These are phyloP conservation scores for Coemansia sp. DNA, from an alignment of 192 early-diverging fungal genomes.

Conservation along the genomic window DNA sequence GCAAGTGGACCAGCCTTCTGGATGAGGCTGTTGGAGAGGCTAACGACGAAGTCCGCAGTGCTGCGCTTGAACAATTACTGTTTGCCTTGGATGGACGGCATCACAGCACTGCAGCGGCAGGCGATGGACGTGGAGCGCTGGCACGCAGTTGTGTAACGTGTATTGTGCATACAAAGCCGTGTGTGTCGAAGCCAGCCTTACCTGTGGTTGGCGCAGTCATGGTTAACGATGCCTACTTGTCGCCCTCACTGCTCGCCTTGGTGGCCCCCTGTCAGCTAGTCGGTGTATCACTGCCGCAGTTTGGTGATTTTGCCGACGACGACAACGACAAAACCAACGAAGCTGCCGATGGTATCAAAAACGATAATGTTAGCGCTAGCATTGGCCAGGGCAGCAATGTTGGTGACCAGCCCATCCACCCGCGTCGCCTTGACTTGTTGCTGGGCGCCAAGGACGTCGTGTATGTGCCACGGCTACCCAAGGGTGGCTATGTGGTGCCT, in stretches of 20 bases:
- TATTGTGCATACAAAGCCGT: slow-evolving; percentile 43
- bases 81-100: slow-evolving; percentile 27
- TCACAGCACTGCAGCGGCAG: not conserved
- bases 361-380: not conserved
- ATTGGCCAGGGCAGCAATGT: not conserved
- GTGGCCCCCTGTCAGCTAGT: slow-evolving; percentile 62
- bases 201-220: slow-evolving; percentile 65
- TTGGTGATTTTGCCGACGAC: slow-evolving; percentile 1
- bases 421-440: slow-evolving; percentile 35
- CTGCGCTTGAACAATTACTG: slow-evolving; percentile 38
- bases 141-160: slow-evolving; percentile 43
- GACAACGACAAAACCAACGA: not conserved
- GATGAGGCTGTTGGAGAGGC: slow-evolving; percentile 35
- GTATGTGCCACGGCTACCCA: slow-evolving; percentile 53
- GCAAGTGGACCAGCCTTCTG: slow-evolving; percentile 58
- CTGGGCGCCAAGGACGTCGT: slow-evolving; percentile 37
- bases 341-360: not conserved
- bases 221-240: slow-evolving; percentile 69
- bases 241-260: slow-evolving; percentile 69
- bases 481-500: slow-evolving; percentile 26
- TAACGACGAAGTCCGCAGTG: slow-evolving; percentile 21
- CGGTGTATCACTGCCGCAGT: slow-evolving; percentile 58
- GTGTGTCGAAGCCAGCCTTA: slow-evolving; percentile 22
- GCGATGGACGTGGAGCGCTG: slow-evolving; percentile 17
- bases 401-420: not conserved